Conservation (phyloP, 2,329 filamentous ascomycete species). For the Leptographium flavum region DNA sequence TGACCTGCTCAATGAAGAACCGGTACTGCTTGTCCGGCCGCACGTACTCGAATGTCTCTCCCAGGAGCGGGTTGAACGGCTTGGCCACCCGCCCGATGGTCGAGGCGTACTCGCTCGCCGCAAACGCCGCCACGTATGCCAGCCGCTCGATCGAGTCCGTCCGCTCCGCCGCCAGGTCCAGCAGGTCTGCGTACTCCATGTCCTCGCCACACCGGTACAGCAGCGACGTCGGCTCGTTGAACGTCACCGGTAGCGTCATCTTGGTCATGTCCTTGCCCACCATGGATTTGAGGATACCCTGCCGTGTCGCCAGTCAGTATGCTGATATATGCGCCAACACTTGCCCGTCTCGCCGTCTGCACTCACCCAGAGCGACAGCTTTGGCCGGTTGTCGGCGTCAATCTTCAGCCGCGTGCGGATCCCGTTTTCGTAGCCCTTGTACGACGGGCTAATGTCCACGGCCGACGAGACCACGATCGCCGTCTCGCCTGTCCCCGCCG, state of each 20-base stretch:
- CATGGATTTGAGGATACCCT: conserved; percentile 98
- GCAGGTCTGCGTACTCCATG: conserved; percentile 90
- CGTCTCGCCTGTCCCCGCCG: conserved; percentile 12
- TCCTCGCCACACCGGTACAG: conserved; percentile 92
- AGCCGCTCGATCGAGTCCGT: conserved; percentile 80
- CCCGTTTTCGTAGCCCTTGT: conserved; percentile 83
- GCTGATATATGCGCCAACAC: too few species aligned
- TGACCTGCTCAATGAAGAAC: conserved; percentile 97
- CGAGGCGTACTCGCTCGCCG: conserved; percentile 90
- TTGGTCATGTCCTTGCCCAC: conserved; percentile 99
- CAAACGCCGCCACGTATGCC: conserved; percentile 90
- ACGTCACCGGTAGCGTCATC: conserved; percentile 96
- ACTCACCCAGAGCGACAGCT: conserved; percentile 87
- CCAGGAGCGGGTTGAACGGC: conserved; percentile 91
- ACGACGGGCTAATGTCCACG: conserved; percentile 60
- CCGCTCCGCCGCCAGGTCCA: conserved; percentile 78
- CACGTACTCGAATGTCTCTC: conserved; percentile 94
- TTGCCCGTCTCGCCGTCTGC: too few species aligned
- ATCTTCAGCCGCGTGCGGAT: conserved; percentile 68
- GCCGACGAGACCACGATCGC: conserved; percentile 29
- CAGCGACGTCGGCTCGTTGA: conserved; percentile 94
- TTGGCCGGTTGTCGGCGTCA: conserved; percentile 84
- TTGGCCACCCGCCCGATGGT: conserved; percentile 95
- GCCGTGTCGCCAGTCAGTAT: background rate
- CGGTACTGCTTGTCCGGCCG: conserved; percentile 94